Evolutionary conservation across 306 rosid species (phyloP).

Genomic region (Ammopiptanthus mongolicus): DNA sequence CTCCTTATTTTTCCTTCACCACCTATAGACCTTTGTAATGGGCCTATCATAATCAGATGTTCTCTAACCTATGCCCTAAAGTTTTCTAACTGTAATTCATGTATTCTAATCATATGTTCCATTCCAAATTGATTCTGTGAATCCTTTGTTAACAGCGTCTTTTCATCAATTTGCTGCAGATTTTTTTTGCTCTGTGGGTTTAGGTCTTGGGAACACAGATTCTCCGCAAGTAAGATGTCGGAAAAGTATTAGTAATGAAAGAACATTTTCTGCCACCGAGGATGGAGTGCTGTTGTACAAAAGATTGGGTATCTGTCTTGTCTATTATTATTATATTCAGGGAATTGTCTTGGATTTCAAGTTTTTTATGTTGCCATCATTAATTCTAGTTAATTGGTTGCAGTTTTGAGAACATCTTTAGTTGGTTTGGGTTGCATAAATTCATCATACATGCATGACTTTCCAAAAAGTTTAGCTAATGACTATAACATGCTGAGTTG

Average conservation of each 20-base stretch:
- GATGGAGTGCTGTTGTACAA: slow-evolving; percentile 48
- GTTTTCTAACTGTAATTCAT: background rate
- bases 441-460: background rate
- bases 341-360: background rate
- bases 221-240: slow-evolving; percentile 62
- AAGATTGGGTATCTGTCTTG: slow-evolving; percentile 53
- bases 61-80: background rate
- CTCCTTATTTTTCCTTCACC: no score
- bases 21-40: no score
- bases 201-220: slow-evolving; percentile 78
- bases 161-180: slow-evolving; percentile 48
- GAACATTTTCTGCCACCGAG: slow-evolving; percentile 81
- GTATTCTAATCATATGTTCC: background rate
- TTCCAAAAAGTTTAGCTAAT: slow-evolving; percentile 14
- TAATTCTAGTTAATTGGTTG: slow-evolving; percentile 4
- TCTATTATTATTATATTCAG: background rate
- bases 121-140: background rate
- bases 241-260: slow-evolving; percentile 88
- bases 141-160: slow-evolving; percentile 9
- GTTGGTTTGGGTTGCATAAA: background rate
- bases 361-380: background rate
- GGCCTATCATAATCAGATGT: no score
- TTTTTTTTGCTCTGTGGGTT: slow-evolving; percentile 82
- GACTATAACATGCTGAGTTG: slow-evolving; percentile 1
- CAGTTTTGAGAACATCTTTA: background rate